Base-by-base conservation (phyloP, 2,329 filamentous ascomycete genomes). In the Talaromyces rugulosus region DNA sequence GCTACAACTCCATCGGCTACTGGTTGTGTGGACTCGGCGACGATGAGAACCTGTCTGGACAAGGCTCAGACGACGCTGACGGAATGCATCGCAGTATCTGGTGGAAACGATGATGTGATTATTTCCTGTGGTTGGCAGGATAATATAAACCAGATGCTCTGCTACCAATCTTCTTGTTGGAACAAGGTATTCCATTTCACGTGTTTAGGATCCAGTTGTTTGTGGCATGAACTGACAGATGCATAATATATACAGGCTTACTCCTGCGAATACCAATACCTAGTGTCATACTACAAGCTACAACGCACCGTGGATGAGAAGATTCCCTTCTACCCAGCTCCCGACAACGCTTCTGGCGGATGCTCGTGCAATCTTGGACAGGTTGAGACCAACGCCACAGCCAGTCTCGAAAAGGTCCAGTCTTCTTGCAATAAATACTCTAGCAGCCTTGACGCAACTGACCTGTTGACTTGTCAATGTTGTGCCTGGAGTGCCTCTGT, bases 181-280 rank as follows among this genome's bases (percentile, higher is more conserved):
- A 78, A 78, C 62, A 69, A 72, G 61, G 71, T 74, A 66, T n/a
- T 44, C 14, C 28, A 23, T 51, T 52, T 42, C 16, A 34, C 4
- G 7, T 28, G n/a, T 34, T 23, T 4, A 34, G 1, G 11, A 34
- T 34, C 11, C 33, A 16, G 2, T 16, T 36, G 23, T 4, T 16
- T 36, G 33, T 36, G 12, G 7, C 23, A 51, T 8, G n/a, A 23
- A 1, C 55, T 42, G 12, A 31, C 34, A 23, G 9, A 31, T 56
- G 11, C 9, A 55, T 55, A 4, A 34, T 23, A 36, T n/a, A 27
- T 30, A 23, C 23, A 72, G 70, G 74, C 76, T 55, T 77, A 72
- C 65, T 74, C 74, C 44, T 77, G 75, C 66, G 73, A 76, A 65
- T 77, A 77, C 60, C 75, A 77, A 64, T 66, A 72, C 42, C 76